These are phyloP conservation scores for Plantago major DNA, from an alignment of 257 asterid genomes.

Conservation along the genomic window DNA sequence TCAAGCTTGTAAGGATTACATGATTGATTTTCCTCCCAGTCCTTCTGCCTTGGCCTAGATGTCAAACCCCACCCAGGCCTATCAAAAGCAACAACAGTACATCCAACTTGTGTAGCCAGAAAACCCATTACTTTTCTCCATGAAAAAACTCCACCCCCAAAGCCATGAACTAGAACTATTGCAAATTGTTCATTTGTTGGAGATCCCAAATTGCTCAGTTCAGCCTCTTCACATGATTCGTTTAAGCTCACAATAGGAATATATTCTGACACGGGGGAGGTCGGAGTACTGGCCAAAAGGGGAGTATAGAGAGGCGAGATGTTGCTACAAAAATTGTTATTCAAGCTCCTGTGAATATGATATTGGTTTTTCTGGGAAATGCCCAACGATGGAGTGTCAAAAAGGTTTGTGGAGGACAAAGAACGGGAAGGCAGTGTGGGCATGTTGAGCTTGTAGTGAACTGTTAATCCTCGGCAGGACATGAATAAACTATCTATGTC, in stretches of 20 bases:
- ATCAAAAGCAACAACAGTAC: constrained; percentile 85
- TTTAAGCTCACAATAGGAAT: constrained; percentile 64
- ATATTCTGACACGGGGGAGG: constrained; percentile 69
- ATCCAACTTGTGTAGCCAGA: constrained; percentile 71
- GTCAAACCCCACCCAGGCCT: constrained; percentile 99
- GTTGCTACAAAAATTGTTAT: constrained; percentile 57
- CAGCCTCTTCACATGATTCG: constrained; percentile 49
- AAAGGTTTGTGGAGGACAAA: constrained; percentile 53
- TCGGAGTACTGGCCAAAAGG: constrained; percentile 57
- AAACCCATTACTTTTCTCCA: constrained; percentile 86
- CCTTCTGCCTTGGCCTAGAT: constrained; percentile 79
- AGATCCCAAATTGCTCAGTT: constrained; percentile 36
- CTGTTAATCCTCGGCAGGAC: constrained; percentile 63
- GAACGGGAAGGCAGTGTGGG: constrained; percentile 69
- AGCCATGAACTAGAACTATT: constrained; percentile 90
- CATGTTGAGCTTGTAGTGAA: constrained; percentile 81
- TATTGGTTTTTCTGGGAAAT: constrained; percentile 42
- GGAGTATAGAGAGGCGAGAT: constrained; percentile 68
- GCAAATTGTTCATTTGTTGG: constrained; percentile 64
- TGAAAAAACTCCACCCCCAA: constrained; percentile 93
- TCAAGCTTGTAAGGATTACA: constrained; percentile 89
- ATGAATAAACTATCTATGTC: constrained; percentile 79
- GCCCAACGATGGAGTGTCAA: constrained; percentile 45
- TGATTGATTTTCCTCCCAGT: constrained; percentile 79
- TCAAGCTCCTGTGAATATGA: constrained; percentile 69